A percentile compares a stretch with the other conserved stretches of the same genome.
Evolutionary conservation across 345 rosid genomes (phyloP).

Genomic region (Arabis hirsuta): DNA sequence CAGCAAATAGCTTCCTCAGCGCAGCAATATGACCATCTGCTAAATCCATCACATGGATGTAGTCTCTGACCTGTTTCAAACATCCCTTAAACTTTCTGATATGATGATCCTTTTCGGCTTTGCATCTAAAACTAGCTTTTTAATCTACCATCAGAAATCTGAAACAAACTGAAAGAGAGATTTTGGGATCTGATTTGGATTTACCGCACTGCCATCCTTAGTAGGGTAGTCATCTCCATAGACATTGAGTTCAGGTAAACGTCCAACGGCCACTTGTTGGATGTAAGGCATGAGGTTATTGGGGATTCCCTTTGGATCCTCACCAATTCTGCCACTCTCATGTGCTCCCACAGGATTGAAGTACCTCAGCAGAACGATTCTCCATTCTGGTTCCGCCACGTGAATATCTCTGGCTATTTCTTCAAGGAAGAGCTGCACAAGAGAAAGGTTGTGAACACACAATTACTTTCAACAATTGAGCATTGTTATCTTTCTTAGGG

Average conservation of each 20-base stretch:
- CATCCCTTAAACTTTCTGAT: constrained; percentile 26
- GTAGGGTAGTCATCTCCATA: constrained; percentile 93
- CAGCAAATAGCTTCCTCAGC: constrained; percentile 65
- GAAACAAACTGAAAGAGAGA: constrained; percentile 15
- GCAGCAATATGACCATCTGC: constrained; percentile 98
- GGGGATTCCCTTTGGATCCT: constrained; percentile 93
- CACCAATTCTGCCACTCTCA: constrained; percentile 90
- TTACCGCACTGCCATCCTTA: constrained; percentile 85
- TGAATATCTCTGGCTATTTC: constrained; percentile 92
- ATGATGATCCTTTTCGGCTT: background rate
- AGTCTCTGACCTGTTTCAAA: constrained; percentile 73
- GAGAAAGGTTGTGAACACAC: constrained; percentile 33
- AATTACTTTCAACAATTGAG: background rate
- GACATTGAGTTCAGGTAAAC: constrained; percentile 83
- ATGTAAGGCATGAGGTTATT: constrained; percentile 95
- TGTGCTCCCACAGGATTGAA: constrained; percentile 97
- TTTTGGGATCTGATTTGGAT: constrained; percentile 17
- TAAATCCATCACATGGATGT: constrained; percentile 93
- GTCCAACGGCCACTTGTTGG: constrained; percentile 93
- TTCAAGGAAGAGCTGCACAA: constrained; percentile 81
- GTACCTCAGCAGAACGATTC: constrained; percentile 79
- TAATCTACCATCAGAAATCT: background rate
- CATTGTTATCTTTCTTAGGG: constrained; percentile 6
- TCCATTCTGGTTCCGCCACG: constrained; percentile 85
- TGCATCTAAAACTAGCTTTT: constrained; percentile 1